Evolutionary conservation across 2,329 filamentous ascomycete genomes (phyloP), one percentile per base, ranked within the genome.

Genomic region (Westerdykella sp.): DNA sequence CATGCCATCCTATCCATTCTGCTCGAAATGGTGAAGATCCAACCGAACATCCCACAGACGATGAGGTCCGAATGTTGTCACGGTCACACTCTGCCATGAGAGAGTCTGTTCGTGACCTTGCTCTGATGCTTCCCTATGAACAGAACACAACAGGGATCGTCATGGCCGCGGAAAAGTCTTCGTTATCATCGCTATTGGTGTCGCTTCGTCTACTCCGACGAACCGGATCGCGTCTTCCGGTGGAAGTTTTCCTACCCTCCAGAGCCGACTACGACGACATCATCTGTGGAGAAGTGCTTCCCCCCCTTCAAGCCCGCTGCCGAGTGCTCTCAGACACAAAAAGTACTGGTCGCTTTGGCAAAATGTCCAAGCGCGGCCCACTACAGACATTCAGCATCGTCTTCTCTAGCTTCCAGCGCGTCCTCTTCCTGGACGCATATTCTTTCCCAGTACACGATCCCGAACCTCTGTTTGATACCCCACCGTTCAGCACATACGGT

Each of bases 351-450:
- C 56, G 53, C 23, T 57, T 57, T 44, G 36, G 44, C 15, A 46
- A 42, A 2, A 48, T 39, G 4, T 10, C 31, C 1, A 32, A 46
- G 7, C 54, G 63, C 9, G 44, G 38, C 10, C 41, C 37, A 9
- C 52, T 50, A 2, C 48, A 50, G 55, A 35, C 32, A 15, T 73
- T 80, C 49, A 69, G 77, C 4, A 71, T 81, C 14, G 64, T 81
- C 2, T 75, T 80, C 48, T 79, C 78, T 1, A 74, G 76, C 4
- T 81, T 80, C 49, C 74, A 79, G 54, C 70, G 79, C 41, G 70
- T 79, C 10, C 66, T 81, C 14, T 79, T 78, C 60, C 72, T 81
- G 54, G 78, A 81, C 53, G 74, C 75, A 43, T 77, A 80, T 53
- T 71, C 70, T 47, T 78, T 79, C 52, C 76, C 77, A 11, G 57